phyloP scores from a whole-genome alignment of 345 rosid species.

The Sonneratia alba region DNA sequence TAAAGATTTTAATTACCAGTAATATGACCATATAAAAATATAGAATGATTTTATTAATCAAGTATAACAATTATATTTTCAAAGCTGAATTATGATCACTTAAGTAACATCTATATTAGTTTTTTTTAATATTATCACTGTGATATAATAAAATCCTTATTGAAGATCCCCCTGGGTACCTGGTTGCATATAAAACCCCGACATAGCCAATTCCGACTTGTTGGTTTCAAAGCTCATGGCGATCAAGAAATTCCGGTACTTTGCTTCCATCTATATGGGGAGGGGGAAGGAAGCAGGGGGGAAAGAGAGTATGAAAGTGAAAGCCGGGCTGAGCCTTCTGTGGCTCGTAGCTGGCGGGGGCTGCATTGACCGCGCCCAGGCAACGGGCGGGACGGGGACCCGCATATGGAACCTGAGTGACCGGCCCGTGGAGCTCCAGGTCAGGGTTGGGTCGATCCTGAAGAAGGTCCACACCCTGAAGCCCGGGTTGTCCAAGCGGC shows the following conservation, averaged over 20 bases:
- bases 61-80: no score
- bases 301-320: neutral
- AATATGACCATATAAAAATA: no score
- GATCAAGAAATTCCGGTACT: constrained; percentile 18
- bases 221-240: constrained; percentile 21
- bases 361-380: constrained; percentile 53
- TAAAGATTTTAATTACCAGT: no score
- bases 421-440: constrained; percentile 61
- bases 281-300: neutral
- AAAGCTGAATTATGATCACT: no score
- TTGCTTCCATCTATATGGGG: neutral
- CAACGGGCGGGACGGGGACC: constrained; percentile 37
- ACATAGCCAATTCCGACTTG: neutral
- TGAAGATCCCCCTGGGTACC: neutral
- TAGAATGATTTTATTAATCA: no score
- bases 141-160: no score
- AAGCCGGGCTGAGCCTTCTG: constrained; percentile 8
- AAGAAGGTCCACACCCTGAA: constrained; percentile 70
- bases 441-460: constrained; percentile 73
- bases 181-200: neutral
- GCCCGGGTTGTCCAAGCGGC: constrained; percentile 72
- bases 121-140: no score
- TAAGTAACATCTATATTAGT: no score
- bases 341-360: constrained; percentile 29
- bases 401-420: constrained; percentile 74